Base-by-base conservation (phyloP, 129 eudicot species). In the Tagetes erecta region DNA sequence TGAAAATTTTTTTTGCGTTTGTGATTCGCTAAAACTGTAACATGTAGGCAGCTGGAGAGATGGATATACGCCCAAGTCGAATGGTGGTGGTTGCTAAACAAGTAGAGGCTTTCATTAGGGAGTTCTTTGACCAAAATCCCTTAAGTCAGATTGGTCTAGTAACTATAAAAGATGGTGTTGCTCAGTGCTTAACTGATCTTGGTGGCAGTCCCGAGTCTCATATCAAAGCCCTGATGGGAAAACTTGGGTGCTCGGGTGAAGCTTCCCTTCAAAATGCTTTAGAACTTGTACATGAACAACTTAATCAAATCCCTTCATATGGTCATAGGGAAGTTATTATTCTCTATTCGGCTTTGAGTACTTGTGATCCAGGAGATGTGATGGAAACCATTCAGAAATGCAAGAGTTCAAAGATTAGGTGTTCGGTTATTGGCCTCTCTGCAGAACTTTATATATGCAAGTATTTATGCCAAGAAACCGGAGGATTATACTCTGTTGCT, bases 121-220 rank as follows among this genome's bases (percentile, higher is more conserved):
- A 94, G 64, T 90, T 90, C 83, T 94, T 94, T 76, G 97, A 94
- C 78, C 99, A 94, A 83, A 94, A 94, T 59, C 99, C 99, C 5
- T 79, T 94, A 30, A 90, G 97, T 85, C 99, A 94, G 77, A 76
- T 94, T 40, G 99, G 99, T 27, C 73, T 94, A 8, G 85, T 91
- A n/a, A 65, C 76, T 59, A 83, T 94, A 44, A 94, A 91, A 82
- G 96, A 94, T 51, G 99, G 99, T 36, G 84, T 94, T 67, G 97
- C 99, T 56, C 82, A 88, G 56, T 88, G 93, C 78, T 81, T 94
- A 71, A 94, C 97, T 0, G 94, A 91, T 69, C 92, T 94, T 20
- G 99, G 97, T 81, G 99, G 99, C 57, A 94, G 99, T 71, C 99
- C 99, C 1, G 99, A 94, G 81, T 85, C 99, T 44, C 99, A 94